A percentile compares a stretch with the other conserved stretches of the same genome.
phyloP scores from a whole-genome alignment of 495 filamentous ascomycete species.

The Aspergillus carlsbadensis region DNA sequence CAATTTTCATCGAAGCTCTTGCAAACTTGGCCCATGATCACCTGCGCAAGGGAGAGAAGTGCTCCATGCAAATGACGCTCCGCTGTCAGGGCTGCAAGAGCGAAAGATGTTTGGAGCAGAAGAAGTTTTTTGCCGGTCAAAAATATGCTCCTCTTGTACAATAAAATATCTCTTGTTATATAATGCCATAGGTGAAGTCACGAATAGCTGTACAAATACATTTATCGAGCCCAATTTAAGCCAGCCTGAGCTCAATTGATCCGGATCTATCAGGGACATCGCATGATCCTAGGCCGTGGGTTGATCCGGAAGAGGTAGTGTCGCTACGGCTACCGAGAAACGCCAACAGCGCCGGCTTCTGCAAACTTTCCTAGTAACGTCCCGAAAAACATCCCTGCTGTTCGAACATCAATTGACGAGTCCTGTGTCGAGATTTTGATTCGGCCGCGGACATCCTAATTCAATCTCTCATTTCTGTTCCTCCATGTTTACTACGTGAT shows the following conservation, averaged over 20 bases:
- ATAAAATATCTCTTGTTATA: conserved; percentile 17
- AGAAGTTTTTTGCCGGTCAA: conserved; percentile 80
- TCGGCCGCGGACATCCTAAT: background rate
- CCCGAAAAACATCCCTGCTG: conserved; percentile 4
- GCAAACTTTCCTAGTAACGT: conserved; percentile 20
- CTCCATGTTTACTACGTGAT: conserved; percentile 15
- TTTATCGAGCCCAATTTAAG: background rate
- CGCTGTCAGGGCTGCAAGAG: conserved; percentile 93
- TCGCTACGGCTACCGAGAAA: conserved; percentile 23
- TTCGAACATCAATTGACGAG: conserved; percentile 4
- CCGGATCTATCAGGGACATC: background rate
- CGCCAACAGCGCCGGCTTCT: conserved; percentile 14
- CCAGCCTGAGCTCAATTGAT: background rate
- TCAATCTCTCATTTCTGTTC: background rate
- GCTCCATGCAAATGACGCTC: conserved; percentile 81
- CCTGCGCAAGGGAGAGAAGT: conserved; percentile 64
- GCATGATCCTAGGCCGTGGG: conserved; percentile 8
- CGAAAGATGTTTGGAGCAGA: conserved; percentile 84
- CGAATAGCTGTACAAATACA: background rate
- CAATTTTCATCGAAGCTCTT: conserved; percentile 86
- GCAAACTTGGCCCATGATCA: conserved; percentile 83
- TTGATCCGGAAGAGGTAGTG: conserved; percentile 14
- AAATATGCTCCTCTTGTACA: conserved; percentile 34
- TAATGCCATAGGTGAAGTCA: background rate
- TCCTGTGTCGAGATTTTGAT: background rate